A percentile compares a stretch with the other conserved stretches of the same genome.
Evolutionary conservation across 768 basidiomycete species (phyloP).

Genomic region (Leucogyrophana mollusca): DNA sequence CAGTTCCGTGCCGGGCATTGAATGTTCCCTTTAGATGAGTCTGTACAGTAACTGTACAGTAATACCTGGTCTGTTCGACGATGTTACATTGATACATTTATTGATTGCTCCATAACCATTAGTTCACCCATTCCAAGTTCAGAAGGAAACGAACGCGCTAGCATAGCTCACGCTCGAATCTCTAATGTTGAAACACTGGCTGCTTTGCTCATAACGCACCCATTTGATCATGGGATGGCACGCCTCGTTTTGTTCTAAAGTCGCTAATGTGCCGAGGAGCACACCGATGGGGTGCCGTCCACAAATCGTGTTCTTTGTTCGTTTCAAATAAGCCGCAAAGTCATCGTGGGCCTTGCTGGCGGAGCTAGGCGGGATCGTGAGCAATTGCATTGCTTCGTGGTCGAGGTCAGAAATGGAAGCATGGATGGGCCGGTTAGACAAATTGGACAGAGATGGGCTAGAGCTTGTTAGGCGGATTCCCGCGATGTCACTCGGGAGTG

Average conservation of each 20-base stretch:
- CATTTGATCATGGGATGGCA: slow-evolving; percentile 56
- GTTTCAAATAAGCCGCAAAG: slow-evolving; percentile 66
- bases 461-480: slow-evolving; percentile 52
- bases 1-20: too few relatives aligned
- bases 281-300: slow-evolving; percentile 96
- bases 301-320: slow-evolving; percentile 94
- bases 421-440: slow-evolving; percentile 65
- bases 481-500: slow-evolving; percentile 43
- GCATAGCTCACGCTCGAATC: slow-evolving; percentile 98
- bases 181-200: slow-evolving; percentile 57
- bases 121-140: too few relatives aligned
- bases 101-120: too few relatives aligned
- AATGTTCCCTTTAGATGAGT: neutral
- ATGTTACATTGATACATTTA: too few relatives aligned
- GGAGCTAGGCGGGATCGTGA: slow-evolving; percentile 55
- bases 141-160: slow-evolving; percentile 79
- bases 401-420: slow-evolving; percentile 83
- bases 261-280: slow-evolving; percentile 72
- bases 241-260: slow-evolving; percentile 44
- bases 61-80: too few relatives aligned
- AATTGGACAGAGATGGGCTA: slow-evolving; percentile 32
- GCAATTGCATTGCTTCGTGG: slow-evolving; percentile 77
- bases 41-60: too few relatives aligned
- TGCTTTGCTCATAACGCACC: slow-evolving; percentile 95
- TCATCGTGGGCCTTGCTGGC: slow-evolving; percentile 53